Evolutionary conservation across 2,329 filamentous ascomycete species (phyloP).

Genomic region (Penicillium sp.): DNA sequence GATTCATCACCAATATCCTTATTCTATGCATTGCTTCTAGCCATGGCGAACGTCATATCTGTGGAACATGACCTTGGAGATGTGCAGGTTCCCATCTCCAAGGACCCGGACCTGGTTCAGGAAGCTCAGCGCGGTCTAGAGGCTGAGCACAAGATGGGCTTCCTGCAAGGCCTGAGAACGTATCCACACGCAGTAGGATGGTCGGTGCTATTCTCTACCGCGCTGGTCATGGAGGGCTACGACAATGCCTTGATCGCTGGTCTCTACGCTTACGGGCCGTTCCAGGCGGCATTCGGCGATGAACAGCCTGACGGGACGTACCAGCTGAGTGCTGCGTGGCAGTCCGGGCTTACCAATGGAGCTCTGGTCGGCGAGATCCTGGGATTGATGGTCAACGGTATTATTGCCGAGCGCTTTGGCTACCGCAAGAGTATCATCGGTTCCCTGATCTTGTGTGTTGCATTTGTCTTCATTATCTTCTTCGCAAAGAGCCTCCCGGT

Average conservation of each 20-base stretch:
- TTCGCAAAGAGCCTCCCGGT: slow-evolving; percentile 29
- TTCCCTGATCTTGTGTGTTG: slow-evolving; percentile 21
- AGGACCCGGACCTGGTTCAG: slow-evolving; percentile 49
- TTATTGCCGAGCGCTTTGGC: slow-evolving; percentile 61
- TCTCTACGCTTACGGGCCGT: neutral
- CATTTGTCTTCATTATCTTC: slow-evolving; percentile 28
- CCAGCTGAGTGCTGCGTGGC: slow-evolving; percentile 28
- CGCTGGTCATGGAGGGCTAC: slow-evolving; percentile 41
- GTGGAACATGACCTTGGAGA: no score
- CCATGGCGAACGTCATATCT: no score
- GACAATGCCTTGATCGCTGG: slow-evolving; percentile 33
- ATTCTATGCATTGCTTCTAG: no score
- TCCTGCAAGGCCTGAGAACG: neutral
- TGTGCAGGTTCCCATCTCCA: no score
- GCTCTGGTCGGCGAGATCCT: slow-evolving; percentile 61
- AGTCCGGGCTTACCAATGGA: slow-evolving; percentile 43
- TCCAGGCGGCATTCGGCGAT: neutral
- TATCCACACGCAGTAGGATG: slow-evolving; percentile 2
- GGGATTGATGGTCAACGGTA: slow-evolving; percentile 62
- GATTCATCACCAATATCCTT: no score
- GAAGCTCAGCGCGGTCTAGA: neutral
- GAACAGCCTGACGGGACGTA: slow-evolving; percentile 19
- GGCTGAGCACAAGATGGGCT: neutral
- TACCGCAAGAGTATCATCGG: slow-evolving; percentile 27
- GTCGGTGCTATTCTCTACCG: slow-evolving; percentile 21